A percentile compares a stretch with the other conserved stretches of the same genome.
Conservation (phyloP, 208 protist genomes). For the Leishmania arabica region DNA sequence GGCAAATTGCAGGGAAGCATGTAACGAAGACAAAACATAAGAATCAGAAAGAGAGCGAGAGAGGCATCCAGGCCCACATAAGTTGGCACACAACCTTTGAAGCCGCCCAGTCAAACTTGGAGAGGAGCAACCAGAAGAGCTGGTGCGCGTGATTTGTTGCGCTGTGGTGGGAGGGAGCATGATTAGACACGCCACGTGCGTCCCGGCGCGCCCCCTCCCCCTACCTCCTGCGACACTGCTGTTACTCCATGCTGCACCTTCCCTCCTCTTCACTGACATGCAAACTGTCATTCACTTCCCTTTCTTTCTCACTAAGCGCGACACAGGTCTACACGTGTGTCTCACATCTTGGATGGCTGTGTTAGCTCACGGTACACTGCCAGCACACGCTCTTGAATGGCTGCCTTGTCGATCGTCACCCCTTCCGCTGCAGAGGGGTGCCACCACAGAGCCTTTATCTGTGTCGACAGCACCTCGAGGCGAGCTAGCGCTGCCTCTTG, state of each 20-base stretch:
- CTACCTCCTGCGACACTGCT: background rate
- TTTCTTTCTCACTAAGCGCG: background rate
- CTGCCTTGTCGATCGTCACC: constrained; percentile 5
- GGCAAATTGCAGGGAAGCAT: constrained; percentile 7
- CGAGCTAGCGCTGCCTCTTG: constrained; percentile 23
- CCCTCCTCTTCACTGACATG: background rate
- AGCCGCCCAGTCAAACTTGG: background rate
- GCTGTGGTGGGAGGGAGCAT: background rate
- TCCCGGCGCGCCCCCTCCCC: background rate
- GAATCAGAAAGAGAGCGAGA: background rate
- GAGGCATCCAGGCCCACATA: background rate
- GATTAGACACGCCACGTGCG: background rate
- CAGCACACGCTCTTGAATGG: constrained; percentile 26
- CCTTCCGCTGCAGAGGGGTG: constrained; percentile 16
- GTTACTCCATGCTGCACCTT: background rate
- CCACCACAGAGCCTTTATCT: constrained; percentile 35
- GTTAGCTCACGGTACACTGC: constrained; percentile 24
- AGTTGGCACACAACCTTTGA: background rate
- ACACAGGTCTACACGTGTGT: background rate
- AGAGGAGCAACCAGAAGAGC: background rate
- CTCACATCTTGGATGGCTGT: constrained; percentile 30
- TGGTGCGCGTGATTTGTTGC: background rate
- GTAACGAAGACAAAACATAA: background rate
- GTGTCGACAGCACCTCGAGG: constrained; percentile 23
- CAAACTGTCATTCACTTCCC: background rate